Percentiles rank a stretch among this genome's conserved stretches.
Evolutionary conservation across 805 yeast species (phyloP).

Genomic region (Limtongia smithiae): DNA sequence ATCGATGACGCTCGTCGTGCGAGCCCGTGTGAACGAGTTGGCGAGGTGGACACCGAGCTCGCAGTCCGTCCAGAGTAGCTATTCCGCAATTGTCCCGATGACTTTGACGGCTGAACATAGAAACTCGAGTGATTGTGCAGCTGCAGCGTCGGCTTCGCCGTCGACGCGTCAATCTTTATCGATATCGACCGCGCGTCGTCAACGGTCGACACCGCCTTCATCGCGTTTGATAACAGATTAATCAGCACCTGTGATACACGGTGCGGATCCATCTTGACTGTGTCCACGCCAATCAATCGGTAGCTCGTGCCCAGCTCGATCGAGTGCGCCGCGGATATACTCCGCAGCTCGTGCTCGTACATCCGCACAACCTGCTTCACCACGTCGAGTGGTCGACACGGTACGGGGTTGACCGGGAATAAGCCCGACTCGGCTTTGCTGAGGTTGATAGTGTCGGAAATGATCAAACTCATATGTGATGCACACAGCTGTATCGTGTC

Average conservation of each 20-base stretch:
- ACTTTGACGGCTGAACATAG: slow-evolving; percentile 8
- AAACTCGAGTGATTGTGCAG: slow-evolving; percentile 16
- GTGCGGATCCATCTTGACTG: slow-evolving; percentile 82
- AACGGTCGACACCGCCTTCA: slow-evolving; percentile 89
- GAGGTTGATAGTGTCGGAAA: slow-evolving; percentile 74
- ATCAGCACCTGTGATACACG: slow-evolving; percentile 87
- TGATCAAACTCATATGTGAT: slow-evolving; percentile 38
- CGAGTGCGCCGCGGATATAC: slow-evolving; percentile 64
- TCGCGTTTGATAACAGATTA: slow-evolving; percentile 85
- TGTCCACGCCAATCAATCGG: slow-evolving; percentile 22
- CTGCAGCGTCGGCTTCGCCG: slow-evolving; percentile 13
- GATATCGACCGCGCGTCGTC: slow-evolving; percentile 53
- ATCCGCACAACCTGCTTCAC: slow-evolving; percentile 64
- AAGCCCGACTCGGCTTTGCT: slow-evolving; percentile 27
- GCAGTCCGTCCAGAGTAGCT: not conserved
- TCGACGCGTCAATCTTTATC: slow-evolving; percentile 23
- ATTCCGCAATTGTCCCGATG: not conserved
- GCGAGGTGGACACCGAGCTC: slow-evolving; percentile 2
- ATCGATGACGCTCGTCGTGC: not conserved
- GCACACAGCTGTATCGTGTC: slow-evolving; percentile 26
- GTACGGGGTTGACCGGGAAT: slow-evolving; percentile 24
- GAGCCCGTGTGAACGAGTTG: slow-evolving; percentile 4
- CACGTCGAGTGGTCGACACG: slow-evolving; percentile 19
- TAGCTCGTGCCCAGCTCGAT: slow-evolving; percentile 43
- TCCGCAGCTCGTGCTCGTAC: slow-evolving; percentile 73